A percentile compares a stretch with the other conserved stretches of the same genome.
Evolutionary conservation across 192 early-diverging fungal genomes (phyloP).

Genomic region (Linnemannia exigua): DNA sequence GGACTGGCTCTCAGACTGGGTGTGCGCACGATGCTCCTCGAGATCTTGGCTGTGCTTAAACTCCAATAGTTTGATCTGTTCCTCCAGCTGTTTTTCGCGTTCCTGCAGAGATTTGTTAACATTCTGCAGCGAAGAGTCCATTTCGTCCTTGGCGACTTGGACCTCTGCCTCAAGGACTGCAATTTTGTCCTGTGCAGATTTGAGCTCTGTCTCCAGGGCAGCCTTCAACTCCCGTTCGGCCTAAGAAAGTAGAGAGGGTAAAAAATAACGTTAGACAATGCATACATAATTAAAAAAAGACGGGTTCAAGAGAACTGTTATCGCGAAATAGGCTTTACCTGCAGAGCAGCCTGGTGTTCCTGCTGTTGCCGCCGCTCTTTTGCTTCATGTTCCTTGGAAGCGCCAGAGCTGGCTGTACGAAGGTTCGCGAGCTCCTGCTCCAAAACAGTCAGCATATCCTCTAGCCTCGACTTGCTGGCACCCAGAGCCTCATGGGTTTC

Average conservation of each 20-base stretch:
- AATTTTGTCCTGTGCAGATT: slow-evolving; percentile 9
- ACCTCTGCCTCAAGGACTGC: neutral
- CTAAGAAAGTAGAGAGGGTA: neutral
- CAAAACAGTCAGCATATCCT: neutral
- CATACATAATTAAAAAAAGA: neutral
- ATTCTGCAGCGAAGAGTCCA: slow-evolving; percentile 19
- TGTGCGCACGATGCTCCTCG: slow-evolving; percentile 11
- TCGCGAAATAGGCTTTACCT: slow-evolving; percentile 11
- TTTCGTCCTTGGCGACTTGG: neutral
- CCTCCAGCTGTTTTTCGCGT: slow-evolving; percentile 15
- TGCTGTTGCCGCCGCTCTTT: neutral
- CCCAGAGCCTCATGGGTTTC: slow-evolving; percentile 8
- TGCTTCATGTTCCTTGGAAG: slow-evolving; percentile 5
- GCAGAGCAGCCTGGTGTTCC: slow-evolving; percentile 7
- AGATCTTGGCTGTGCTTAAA: slow-evolving; percentile 3
- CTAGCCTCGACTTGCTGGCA: slow-evolving; percentile 8
- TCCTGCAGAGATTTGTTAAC: slow-evolving; percentile 9
- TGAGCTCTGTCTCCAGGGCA: slow-evolving; percentile 1
- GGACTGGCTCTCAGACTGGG: slow-evolving; percentile 9
- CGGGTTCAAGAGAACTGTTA: neutral
- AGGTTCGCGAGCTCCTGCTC: slow-evolving; percentile 21
- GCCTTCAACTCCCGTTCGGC: slow-evolving; percentile 14
- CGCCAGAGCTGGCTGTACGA: neutral
- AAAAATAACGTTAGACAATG: neutral
- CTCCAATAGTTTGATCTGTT: slow-evolving; percentile 13